A percentile compares a stretch with the other conserved stretches of the same genome.
phyloP scores from a whole-genome alignment of 176 grass and related monocot species.

The Aegilops speltoides region DNA sequence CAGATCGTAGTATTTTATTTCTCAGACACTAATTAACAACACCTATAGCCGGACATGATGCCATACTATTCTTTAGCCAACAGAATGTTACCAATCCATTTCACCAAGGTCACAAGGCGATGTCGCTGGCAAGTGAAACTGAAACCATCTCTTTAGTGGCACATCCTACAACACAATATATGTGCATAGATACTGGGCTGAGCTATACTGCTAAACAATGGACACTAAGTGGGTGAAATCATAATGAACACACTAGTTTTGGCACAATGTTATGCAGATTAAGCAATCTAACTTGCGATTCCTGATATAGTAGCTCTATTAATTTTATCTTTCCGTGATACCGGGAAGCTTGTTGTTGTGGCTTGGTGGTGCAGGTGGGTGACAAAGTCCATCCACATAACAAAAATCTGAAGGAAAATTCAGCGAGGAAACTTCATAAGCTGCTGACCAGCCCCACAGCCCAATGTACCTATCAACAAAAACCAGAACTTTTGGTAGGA shows the following conservation, averaged over 20 bases:
- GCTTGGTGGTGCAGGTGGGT: slow-evolving; percentile 70
- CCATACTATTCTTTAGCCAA: no score
- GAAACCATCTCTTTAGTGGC: no score
- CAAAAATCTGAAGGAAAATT: slow-evolving; percentile 55
- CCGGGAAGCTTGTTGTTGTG: slow-evolving; percentile 63
- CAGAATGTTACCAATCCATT: no score
- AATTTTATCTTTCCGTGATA: slow-evolving; percentile 61
- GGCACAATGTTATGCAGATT: background rate
- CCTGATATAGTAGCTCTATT: background rate
- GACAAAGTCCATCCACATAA: slow-evolving; percentile 68
- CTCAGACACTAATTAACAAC: no score
- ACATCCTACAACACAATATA: no score
- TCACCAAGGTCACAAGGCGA: no score
- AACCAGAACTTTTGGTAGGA: background rate
- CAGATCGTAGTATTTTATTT: no score
- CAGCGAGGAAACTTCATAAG: background rate
- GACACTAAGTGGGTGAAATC: no score
- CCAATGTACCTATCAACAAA: background rate
- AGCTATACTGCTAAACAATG: no score
- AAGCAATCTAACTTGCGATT: background rate
- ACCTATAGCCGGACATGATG: no score
- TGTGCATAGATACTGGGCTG: no score
- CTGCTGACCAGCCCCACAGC: background rate
- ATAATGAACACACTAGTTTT: background rate
- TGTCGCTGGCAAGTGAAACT: no score